Evolutionary conservation across 108 stramenopile genomes (phyloP).

Genomic region (Cyclotella atomus): DNA sequence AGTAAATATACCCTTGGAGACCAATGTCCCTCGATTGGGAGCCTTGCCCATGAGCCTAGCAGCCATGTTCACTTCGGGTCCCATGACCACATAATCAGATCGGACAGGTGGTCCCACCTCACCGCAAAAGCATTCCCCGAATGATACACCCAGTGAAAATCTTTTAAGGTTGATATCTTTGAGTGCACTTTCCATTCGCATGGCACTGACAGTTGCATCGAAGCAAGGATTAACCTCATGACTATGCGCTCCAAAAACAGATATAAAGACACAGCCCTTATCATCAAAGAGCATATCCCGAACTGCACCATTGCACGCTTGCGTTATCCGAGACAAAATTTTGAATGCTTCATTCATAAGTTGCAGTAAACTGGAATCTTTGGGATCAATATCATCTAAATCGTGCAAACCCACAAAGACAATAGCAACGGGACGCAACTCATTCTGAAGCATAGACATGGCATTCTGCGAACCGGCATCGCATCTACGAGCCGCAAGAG

Average conservation of each 20-base stretch:
- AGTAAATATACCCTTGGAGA: constrained; percentile 55
- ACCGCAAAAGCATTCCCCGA: constrained; percentile 59
- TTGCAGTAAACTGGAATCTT: constrained; percentile 41
- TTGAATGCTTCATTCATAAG: constrained; percentile 54
- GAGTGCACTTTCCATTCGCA: constrained; percentile 56
- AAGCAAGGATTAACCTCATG: constrained; percentile 57
- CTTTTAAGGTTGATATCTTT: constrained; percentile 41
- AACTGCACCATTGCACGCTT: constrained; percentile 55
- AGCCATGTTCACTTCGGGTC: constrained; percentile 59
- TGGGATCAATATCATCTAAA: constrained; percentile 51
- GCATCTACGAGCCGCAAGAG: constrained; percentile 49
- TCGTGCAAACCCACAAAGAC: constrained; percentile 56
- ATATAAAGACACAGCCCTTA: constrained; percentile 64
- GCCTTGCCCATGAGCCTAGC: constrained; percentile 63
- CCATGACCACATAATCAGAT: constrained; percentile 61
- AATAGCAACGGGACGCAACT: constrained; percentile 53
- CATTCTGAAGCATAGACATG: constrained; percentile 53
- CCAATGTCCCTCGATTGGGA: constrained; percentile 50
- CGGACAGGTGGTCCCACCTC: constrained; percentile 51
- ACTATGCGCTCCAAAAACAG: constrained; percentile 58
- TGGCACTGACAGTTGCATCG: constrained; percentile 52
- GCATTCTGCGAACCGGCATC: constrained; percentile 51
- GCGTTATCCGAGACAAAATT: constrained; percentile 52
- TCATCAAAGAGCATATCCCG: constrained; percentile 60
- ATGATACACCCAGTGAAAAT: constrained; percentile 59